phyloP scores from a whole-genome alignment of 2,329 filamentous ascomycete species.

The Talaromyces sp. region DNA sequence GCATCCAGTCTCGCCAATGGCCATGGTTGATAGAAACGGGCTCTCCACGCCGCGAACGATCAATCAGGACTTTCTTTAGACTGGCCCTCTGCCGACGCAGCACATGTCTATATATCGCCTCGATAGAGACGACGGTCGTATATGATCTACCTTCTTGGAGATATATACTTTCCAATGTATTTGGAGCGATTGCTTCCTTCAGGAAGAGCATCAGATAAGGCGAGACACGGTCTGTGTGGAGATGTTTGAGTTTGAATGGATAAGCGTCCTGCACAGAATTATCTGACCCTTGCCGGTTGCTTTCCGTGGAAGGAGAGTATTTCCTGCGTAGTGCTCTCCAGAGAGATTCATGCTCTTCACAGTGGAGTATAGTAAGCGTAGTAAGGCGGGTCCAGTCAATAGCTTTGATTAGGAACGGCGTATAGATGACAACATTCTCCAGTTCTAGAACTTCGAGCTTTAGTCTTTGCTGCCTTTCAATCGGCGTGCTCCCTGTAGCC shows the following conservation, averaged over 20 bases:
- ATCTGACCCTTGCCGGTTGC: not conserved
- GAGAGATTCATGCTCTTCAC: conserved; percentile 65
- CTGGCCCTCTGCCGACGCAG: conserved; percentile 66
- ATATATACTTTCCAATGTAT: conserved; percentile 73
- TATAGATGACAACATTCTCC: conserved; percentile 68
- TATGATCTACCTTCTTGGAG: conserved; percentile 61
- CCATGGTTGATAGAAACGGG: conserved; percentile 37
- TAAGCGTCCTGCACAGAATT: conserved; percentile 43
- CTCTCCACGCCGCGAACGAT: conserved; percentile 57
- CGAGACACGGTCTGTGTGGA: conserved; percentile 71
- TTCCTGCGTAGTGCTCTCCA: conserved; percentile 67
- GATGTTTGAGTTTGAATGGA: conserved; percentile 62
- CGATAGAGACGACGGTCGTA: conserved; percentile 58
- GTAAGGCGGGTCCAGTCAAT: conserved; percentile 71
- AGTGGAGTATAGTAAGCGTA: conserved; percentile 68
- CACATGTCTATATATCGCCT: conserved; percentile 65
- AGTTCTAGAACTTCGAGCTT: conserved; percentile 68
- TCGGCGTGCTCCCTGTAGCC: not conserved
- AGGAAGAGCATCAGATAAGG: conserved; percentile 66
- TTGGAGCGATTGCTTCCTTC: conserved; percentile 70
- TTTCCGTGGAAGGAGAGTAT: conserved; percentile 45
- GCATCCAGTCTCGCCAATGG: conserved; percentile 65
- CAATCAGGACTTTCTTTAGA: conserved; percentile 67
- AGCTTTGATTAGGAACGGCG: conserved; percentile 62
- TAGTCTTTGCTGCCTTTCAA: conserved; percentile 41